These are phyloP conservation scores for Immersiporthe knoxdaviesiana DNA, from an alignment of 2,329 filamentous ascomycete genomes.

Conservation along the genomic window DNA sequence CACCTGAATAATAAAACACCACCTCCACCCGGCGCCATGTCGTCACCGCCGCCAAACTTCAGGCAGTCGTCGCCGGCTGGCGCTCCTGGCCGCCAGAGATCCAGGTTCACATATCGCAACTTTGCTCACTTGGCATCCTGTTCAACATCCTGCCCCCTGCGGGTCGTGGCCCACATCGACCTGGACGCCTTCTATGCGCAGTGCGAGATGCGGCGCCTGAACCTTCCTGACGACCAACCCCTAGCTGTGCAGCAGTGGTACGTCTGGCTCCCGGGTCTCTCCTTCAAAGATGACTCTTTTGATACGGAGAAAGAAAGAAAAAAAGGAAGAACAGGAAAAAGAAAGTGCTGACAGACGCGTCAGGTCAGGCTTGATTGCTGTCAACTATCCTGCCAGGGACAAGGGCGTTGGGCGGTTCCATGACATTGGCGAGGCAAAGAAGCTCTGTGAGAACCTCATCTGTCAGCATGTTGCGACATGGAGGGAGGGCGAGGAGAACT, in stretches of 20 bases:
- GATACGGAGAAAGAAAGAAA: background rate
- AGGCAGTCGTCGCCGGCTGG: constrained; percentile 42
- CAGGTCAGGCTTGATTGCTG: constrained; percentile 88
- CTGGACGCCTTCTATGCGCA: constrained; percentile 98
- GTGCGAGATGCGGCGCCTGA: constrained; percentile 89
- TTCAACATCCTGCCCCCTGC: constrained; percentile 73
- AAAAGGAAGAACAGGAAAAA: background rate
- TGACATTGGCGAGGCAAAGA: constrained; percentile 78
- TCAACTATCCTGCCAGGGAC: constrained; percentile 89
- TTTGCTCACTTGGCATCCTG: constrained; percentile 75
- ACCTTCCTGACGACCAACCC: constrained; percentile 72
- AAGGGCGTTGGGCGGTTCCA: constrained; percentile 82
- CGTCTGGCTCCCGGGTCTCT: background rate
- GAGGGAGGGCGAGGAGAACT: constrained; percentile 87
- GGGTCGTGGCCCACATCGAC: constrained; percentile 89
- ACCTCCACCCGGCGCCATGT: constrained; percentile 32
- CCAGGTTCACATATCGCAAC: constrained; percentile 84
- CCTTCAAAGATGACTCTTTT: background rate
- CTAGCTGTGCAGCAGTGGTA: constrained; percentile 94
- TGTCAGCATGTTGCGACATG: constrained; percentile 94
- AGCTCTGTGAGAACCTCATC: constrained; percentile 81
- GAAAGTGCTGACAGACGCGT: no score
- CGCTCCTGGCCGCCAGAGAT: constrained; percentile 48
- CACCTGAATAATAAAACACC: background rate
- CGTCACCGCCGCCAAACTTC: constrained; percentile 38